phyloP scores from a whole-genome alignment of 805 yeast species.

The Candida andamanensis region DNA sequence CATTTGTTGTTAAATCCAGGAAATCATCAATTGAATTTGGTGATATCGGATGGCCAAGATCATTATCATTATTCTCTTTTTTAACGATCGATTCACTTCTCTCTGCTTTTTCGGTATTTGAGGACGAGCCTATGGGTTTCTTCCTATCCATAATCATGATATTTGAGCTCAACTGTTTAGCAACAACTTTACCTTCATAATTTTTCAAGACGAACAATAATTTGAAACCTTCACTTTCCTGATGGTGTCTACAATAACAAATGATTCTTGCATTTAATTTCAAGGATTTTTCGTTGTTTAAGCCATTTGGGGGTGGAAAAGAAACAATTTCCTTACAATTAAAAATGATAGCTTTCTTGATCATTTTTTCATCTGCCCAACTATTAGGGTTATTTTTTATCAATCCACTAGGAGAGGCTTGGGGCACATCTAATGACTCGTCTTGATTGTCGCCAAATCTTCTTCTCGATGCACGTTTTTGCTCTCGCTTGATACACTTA shows the following conservation, averaged over 20 bases:
- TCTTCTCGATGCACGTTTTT: constrained; percentile 89
- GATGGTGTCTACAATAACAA: constrained; percentile 95
- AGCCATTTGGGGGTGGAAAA: constrained; percentile 56
- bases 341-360: constrained; percentile 81
- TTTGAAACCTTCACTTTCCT: constrained; percentile 80
- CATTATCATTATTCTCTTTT: constrained; percentile 5
- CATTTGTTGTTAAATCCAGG: constrained; percentile 45
- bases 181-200: constrained; percentile 56
- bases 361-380: constrained; percentile 70
- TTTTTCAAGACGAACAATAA: constrained; percentile 65
- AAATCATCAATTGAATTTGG: constrained; percentile 62
- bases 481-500: constrained; percentile 88
- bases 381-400: constrained; percentile 54
- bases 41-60: constrained; percentile 40
- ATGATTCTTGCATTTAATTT: constrained; percentile 71
- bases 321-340: constrained; percentile 86
- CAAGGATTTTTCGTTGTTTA: constrained; percentile 32
- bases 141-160: constrained; percentile 95
- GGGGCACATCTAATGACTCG: constrained; percentile 10
- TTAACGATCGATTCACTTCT: constrained; percentile 10
- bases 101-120: not conserved
- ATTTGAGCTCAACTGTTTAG: constrained; percentile 63
- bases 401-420: constrained; percentile 16
- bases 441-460: constrained; percentile 62
- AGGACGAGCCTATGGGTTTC: constrained; percentile 32